Conservation (phyloP, 345 rosid genomes). For the Dipteronia dyeriana region DNA sequence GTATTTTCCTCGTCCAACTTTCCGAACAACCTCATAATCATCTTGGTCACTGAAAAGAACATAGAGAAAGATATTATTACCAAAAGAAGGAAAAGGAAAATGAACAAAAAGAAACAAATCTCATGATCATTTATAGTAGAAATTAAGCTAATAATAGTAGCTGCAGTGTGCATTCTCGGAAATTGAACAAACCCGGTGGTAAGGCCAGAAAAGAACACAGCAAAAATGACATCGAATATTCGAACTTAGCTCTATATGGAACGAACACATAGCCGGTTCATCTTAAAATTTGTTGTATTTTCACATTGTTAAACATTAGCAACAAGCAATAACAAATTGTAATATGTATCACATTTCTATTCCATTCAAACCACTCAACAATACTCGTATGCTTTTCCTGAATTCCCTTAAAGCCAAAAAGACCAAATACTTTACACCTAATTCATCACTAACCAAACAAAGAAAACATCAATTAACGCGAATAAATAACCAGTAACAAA, state of each 20-base stretch:
- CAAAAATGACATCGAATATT: background rate
- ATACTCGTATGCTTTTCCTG: too few species aligned
- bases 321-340: background rate
- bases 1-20: conserved; percentile 83
- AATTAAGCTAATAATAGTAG: background rate
- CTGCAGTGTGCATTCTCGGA: background rate
- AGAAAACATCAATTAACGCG: too few species aligned
- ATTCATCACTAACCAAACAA: too few species aligned
- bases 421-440: too few species aligned
- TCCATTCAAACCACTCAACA: background rate
- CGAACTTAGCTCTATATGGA: too few species aligned
- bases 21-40: conserved; percentile 87
- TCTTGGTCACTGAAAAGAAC: conserved; percentile 62
- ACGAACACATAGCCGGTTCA: background rate
- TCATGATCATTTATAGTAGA: background rate
- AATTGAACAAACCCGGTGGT: background rate
- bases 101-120: background rate
- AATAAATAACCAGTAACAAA: conserved; percentile 9
- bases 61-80: conserved; percentile 11
- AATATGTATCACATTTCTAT: background rate
- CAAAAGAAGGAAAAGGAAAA: background rate
- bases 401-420: too few species aligned
- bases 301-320: background rate
- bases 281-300: background rate
- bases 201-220: background rate